Percentiles rank a stretch among this genome's conserved stretches.
Conservation (phyloP, 2,329 filamentous ascomycete genomes). For the Ophiocordyceps camponoti-leonardi region DNA sequence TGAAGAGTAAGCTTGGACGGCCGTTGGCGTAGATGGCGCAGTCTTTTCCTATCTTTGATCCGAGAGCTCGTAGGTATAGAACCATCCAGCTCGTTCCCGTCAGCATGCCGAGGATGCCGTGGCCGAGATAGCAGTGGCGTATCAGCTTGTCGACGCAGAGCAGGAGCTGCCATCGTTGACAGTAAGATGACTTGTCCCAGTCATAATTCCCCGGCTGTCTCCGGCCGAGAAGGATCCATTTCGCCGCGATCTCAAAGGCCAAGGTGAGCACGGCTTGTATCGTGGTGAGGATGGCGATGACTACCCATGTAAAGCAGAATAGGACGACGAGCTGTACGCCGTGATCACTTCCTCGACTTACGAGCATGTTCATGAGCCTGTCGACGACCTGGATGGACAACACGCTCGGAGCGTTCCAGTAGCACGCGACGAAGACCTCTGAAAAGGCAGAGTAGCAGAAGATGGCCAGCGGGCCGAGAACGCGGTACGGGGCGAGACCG, state of each 20-base stretch:
- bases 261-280: slow-evolving; percentile 25
- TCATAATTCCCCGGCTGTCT: slow-evolving; percentile 33
- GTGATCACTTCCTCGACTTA: no score
- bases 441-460: slow-evolving; percentile 29
- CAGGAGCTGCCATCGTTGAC: slow-evolving; percentile 39
- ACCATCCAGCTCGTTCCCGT: slow-evolving; percentile 34
- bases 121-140: slow-evolving; percentile 28
- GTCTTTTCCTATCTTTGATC: slow-evolving; percentile 34
- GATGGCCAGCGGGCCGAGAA: slow-evolving; percentile 27
- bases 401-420: slow-evolving; percentile 32
- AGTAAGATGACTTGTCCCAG: slow-evolving; percentile 40
- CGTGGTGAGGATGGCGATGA: slow-evolving; percentile 24
- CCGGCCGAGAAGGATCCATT: slow-evolving; percentile 35
- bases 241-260: slow-evolving; percentile 23
- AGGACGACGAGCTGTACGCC: not conserved
- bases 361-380: slow-evolving; percentile 7
- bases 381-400: slow-evolving; percentile 28
- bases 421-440: slow-evolving; percentile 26
- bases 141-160: slow-evolving; percentile 32
- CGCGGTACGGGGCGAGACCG: slow-evolving; percentile 28
- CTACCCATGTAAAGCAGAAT: not conserved
- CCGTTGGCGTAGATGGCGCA: slow-evolving; percentile 38
- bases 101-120: slow-evolving; percentile 33
- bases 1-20: slow-evolving; percentile 32
- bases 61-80: slow-evolving; percentile 33